Evolutionary conservation across 257 asterid genomes (phyloP).

Genomic region (Penstemon barbatus): DNA sequence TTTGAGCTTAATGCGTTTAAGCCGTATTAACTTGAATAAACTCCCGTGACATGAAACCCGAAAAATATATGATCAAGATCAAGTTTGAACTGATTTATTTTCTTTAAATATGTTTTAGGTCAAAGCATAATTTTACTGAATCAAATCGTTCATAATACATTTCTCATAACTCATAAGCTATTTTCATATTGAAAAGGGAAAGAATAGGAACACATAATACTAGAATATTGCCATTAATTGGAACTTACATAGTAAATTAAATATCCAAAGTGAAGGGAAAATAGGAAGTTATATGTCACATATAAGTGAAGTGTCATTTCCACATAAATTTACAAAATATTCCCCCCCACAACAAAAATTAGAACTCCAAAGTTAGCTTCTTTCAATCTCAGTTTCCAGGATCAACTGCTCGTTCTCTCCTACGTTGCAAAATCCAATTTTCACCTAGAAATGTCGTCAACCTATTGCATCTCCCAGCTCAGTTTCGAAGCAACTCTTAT

Average conservation of each 20-base stretch:
- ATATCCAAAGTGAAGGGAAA: slow-evolving; percentile 34
- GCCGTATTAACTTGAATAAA: too few relatives aligned
- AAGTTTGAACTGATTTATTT: too few relatives aligned
- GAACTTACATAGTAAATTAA: slow-evolving; percentile 35
- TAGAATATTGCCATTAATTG: slow-evolving; percentile 29
- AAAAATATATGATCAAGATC: too few relatives aligned
- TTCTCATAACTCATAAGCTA: too few relatives aligned
- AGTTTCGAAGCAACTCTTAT: slow-evolving; percentile 58
- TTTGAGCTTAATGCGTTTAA: too few relatives aligned
- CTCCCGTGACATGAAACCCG: too few relatives aligned
- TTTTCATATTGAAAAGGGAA: not conserved
- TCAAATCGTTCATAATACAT: too few relatives aligned
- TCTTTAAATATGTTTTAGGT: too few relatives aligned
- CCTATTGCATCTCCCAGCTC: slow-evolving; percentile 63
- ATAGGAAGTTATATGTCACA: slow-evolving; percentile 20
- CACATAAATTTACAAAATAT: slow-evolving; percentile 52
- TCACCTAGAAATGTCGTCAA: slow-evolving; percentile 54
- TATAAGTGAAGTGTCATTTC: slow-evolving; percentile 32
- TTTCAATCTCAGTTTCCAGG: slow-evolving; percentile 33
- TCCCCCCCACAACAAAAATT: slow-evolving; percentile 40
- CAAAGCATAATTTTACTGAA: too few relatives aligned
- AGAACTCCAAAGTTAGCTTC: slow-evolving; percentile 45
- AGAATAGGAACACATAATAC: not conserved
- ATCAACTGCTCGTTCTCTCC: slow-evolving; percentile 26
- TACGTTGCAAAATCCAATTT: slow-evolving; percentile 26